phyloP scores from a whole-genome alignment of 495 filamentous ascomycete genomes.

The Podospora comata region DNA sequence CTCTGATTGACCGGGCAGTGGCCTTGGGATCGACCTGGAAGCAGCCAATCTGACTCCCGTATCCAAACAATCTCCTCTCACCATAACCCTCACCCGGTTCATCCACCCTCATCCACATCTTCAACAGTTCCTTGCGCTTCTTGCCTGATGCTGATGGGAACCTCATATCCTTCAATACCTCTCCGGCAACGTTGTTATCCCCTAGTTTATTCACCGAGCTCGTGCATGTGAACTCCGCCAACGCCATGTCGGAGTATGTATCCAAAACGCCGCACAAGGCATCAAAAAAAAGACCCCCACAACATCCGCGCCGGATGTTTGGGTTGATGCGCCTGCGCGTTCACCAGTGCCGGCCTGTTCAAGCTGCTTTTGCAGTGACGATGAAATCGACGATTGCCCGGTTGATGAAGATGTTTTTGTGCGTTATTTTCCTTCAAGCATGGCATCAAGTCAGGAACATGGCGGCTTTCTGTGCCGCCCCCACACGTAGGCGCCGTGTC shows the following conservation, averaged over 20 bases:
- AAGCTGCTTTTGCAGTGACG: neutral
- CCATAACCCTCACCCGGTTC: neutral
- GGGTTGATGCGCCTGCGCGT: neutral
- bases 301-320: neutral
- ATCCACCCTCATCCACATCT: neutral
- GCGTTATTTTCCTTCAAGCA: neutral
- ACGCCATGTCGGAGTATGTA: neutral
- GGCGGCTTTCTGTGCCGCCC: neutral
- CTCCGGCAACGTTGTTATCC: neutral
- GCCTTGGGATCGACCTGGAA: neutral
- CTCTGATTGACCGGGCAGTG: neutral
- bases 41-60: neutral
- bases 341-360: neutral
- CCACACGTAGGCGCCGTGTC: too few species aligned
- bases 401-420: conserved; percentile 1
- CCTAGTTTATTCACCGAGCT: neutral
- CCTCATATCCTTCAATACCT: neutral
- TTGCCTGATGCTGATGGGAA: neutral
- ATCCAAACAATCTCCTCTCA: conserved; percentile 6
- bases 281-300: neutral
- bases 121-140: neutral
- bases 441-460: neutral
- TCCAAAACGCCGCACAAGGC: neutral
- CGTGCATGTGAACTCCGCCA: neutral
- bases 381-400: neutral